These are phyloP conservation scores for Limonomyces culmigenus DNA, from an alignment of 1,284 basidiomycete genomes.

Conservation along the genomic window DNA sequence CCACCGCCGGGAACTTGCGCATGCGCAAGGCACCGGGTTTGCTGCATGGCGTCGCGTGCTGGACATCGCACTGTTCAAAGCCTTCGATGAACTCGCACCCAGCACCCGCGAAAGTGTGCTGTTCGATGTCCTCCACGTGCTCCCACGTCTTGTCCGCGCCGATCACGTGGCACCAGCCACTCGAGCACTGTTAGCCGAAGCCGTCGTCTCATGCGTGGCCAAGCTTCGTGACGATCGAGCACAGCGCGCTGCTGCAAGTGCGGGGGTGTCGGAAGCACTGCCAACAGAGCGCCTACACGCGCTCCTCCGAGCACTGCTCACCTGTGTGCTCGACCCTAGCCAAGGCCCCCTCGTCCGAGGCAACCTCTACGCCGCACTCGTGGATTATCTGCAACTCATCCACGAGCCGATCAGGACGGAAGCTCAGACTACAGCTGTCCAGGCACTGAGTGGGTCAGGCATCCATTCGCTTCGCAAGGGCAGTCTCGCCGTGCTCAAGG, in stretches of 20 bases:
- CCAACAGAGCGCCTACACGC: constrained; percentile 68
- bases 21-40: constrained; percentile 55
- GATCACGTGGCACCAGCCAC: constrained; percentile 53
- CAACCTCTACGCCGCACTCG: constrained; percentile 83
- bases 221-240: constrained; percentile 68
- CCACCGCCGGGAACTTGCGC: constrained; percentile 63
- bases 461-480: background rate
- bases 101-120: constrained; percentile 74
- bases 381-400: constrained; percentile 75
- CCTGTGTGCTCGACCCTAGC: constrained; percentile 63
- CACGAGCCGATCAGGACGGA: constrained; percentile 18
- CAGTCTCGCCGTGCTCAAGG: constrained; percentile 37
- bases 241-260: constrained; percentile 44
- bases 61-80: constrained; percentile 70
- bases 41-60: constrained; percentile 73
- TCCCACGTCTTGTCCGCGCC: constrained; percentile 44
- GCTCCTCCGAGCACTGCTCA: constrained; percentile 63
- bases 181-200: constrained; percentile 68
- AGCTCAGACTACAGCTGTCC: constrained; percentile 4
- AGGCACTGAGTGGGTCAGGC: background rate
- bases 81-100: constrained; percentile 65
- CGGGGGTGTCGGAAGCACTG: constrained; percentile 44
- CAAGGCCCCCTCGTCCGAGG: constrained; percentile 86
- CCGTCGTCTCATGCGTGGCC: constrained; percentile 67
- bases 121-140: constrained; percentile 72